Base-by-base conservation (phyloP, 306 rosid genomes). In the Dalbergia cultrata region DNA sequence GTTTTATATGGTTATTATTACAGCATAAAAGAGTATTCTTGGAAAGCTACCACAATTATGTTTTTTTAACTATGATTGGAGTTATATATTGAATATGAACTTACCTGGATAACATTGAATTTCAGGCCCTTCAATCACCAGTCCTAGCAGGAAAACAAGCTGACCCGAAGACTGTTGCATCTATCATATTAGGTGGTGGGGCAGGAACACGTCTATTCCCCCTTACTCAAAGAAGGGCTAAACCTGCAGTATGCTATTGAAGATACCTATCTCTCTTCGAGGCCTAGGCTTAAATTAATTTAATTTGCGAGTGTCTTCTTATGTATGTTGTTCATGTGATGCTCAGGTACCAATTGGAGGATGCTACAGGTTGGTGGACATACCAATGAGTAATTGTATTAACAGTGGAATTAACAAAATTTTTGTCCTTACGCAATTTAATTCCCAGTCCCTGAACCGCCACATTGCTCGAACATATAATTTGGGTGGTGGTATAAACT, bases 181-280 rank as follows among this genome's bases (percentile, higher is more conserved):
- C 88, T 13, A 87, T 87, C 78, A 87, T 87, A 78, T 84, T 87
- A 75, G 86, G 90, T 19, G 90, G 90, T 70, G 90, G 90, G 70
- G 90, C 88, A 17, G 90, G 90, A 70, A 87, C 88, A 65, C 90
- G 90, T 45, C 76, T 87, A 22, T 87, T 84, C 35, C 90, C 90
- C 19, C 90, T 87, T 26, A 87, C 90, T 78, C 85, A 87, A 60
- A 87, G 67, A 79, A 84, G 90, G 77, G 90, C 90, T 75, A 87
- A 87, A 50, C 90, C 90, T 45, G 90, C 90, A 59, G 90, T 87
- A 82, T 70, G 82, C 62, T 58, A 33, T 74, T 79, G 12, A 58
- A 14, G 44, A 70, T 50, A 74, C 31, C 18, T 58, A 22, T 14
- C 71, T 34, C 41, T 45, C 17, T 74, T 73, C 41, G n/a, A 44